Evolutionary conservation across 169 alveolate species (phyloP).

Genomic region (Toxoplasma gondii): DNA sequence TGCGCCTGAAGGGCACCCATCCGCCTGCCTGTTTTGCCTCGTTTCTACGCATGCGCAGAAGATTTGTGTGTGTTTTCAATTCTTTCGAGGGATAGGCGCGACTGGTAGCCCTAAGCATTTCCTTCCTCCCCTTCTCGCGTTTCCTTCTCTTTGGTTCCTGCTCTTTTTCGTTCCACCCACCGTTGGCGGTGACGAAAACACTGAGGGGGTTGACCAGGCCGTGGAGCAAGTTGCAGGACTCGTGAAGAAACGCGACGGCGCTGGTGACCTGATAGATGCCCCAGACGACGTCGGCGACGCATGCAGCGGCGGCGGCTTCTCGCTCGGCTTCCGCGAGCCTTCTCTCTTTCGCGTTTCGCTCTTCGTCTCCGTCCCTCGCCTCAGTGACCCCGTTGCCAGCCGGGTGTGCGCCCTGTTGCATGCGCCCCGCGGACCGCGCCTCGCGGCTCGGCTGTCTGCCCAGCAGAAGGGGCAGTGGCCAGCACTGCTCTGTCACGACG

Average conservation of each 20-base stretch:
- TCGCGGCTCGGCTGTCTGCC: neutral
- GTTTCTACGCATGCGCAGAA: neutral
- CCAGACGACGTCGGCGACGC: constrained; percentile 39
- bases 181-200: constrained; percentile 62
- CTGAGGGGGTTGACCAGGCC: constrained; percentile 58
- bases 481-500: constrained; percentile 61
- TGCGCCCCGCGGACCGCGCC: neutral
- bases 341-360: neutral
- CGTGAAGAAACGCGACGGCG: constrained; percentile 57
- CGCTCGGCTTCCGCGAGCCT: neutral
- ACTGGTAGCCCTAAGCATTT: neutral
- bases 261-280: constrained; percentile 39
- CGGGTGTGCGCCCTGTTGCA: no score
- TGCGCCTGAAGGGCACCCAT: no score
- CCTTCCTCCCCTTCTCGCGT: neutral
- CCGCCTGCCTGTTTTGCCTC: no score
- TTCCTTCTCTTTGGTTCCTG: neutral
- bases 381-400: neutral
- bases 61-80: neutral
- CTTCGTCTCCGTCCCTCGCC: neutral
- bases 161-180: no score
- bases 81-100: neutral
- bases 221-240: constrained; percentile 50
- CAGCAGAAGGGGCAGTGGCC: constrained; percentile 42
- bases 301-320: constrained; percentile 11